These are phyloP conservation scores for Cystobasidium ongulense DNA, from an alignment of 768 basidiomycete genomes.

Conservation along the genomic window DNA sequence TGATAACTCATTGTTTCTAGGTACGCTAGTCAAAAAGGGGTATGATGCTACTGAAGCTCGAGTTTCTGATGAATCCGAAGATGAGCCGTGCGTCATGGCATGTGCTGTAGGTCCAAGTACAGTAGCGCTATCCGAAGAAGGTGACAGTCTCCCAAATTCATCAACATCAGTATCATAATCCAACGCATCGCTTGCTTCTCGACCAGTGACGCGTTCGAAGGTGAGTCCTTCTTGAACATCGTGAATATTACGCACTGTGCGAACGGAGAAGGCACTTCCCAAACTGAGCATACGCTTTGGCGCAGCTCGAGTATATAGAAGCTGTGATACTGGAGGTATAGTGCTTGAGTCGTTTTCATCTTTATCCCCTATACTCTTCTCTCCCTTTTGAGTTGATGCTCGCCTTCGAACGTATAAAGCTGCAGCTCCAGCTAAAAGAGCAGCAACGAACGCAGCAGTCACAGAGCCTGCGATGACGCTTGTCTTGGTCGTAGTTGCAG, in stretches of 20 bases:
- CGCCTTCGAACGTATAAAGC: conserved; percentile 31
- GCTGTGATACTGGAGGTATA: conserved; percentile 32
- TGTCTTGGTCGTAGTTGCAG: not conserved
- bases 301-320: conserved; percentile 37
- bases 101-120: not conserved
- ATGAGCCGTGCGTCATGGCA: not conserved
- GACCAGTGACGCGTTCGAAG: not conserved
- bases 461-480: conserved; percentile 1
- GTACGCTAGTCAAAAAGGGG: conserved; percentile 26
- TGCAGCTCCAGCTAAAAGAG: conserved; percentile 28
- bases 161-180: not conserved
- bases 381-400: not conserved
- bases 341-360: not conserved
- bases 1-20: not conserved
- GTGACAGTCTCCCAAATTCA: not conserved
- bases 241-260: not conserved
- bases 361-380: not conserved
- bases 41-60: conserved; percentile 14
- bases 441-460: conserved; percentile 33
- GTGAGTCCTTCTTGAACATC: not conserved
- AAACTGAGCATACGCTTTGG: conserved; percentile 34
- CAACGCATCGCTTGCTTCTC: not conserved
- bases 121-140: not conserved
- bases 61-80: not conserved
- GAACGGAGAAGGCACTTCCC: conserved; percentile 31